These are phyloP conservation scores for Passiflora organensis DNA, from an alignment of 345 rosid genomes.

Conservation along the genomic window DNA sequence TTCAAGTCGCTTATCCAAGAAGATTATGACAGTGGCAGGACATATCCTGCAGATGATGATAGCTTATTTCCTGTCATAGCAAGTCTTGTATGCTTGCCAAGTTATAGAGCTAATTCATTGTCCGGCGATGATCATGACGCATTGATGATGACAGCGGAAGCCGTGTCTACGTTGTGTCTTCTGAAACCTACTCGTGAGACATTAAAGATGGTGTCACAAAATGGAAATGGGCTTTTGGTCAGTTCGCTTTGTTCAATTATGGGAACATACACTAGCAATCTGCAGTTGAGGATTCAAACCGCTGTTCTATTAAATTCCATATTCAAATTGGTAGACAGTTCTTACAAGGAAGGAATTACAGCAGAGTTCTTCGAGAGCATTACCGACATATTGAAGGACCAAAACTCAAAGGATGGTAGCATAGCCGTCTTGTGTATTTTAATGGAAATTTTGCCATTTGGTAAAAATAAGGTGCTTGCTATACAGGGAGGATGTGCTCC, in stretches of 20 bases:
- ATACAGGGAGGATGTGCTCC: conserved; percentile 14
- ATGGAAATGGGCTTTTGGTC: conserved; percentile 11
- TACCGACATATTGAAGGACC: conserved; percentile 22
- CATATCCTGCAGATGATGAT: conserved; percentile 1
- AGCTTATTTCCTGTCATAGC: conserved; percentile 11
- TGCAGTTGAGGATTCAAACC: conserved; percentile 13
- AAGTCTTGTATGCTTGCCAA: not conserved
- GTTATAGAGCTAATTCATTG: not conserved
- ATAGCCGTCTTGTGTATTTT: conserved; percentile 14
- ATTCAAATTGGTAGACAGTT: conserved; percentile 13
- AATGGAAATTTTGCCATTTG: conserved; percentile 8
- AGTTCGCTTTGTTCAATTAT: conserved; percentile 11
- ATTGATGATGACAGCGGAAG: conserved; percentile 3
- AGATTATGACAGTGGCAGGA: not conserved
- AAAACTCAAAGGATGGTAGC: conserved; percentile 16
- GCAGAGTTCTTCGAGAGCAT: conserved; percentile 14
- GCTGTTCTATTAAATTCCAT: conserved; percentile 13
- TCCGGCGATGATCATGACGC: not conserved
- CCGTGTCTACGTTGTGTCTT: conserved; percentile 17
- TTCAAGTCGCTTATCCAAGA: conserved; percentile 15
- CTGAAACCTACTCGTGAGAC: conserved; percentile 15
- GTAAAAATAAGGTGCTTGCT: conserved; percentile 18
- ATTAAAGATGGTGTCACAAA: conserved; percentile 12
- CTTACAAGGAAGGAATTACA: conserved; percentile 14
- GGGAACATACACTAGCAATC: not conserved